Percentiles rank a stretch among this genome's conserved stretches.
Evolutionary conservation across 768 basidiomycete genomes (phyloP).

Genomic region (Suillus paluster): DNA sequence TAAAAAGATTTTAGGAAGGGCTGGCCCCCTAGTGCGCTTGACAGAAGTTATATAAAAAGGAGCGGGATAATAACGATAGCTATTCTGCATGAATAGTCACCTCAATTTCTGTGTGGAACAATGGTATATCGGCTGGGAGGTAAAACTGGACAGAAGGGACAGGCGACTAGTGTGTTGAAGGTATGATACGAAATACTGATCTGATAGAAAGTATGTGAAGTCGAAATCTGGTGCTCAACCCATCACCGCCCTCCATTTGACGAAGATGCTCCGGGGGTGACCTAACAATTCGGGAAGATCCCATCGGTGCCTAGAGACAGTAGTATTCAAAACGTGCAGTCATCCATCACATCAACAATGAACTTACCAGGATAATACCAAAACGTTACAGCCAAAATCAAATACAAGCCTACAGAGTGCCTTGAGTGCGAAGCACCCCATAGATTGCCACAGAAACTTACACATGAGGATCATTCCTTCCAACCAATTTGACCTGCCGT

Average conservation of each 20-base stretch:
- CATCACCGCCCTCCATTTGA: too few species aligned
- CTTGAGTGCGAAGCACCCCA: background rate
- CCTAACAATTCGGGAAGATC: slow-evolving; percentile 1
- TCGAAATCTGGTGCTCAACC: background rate
- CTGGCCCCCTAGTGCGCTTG: background rate
- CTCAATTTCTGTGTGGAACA: too few species aligned
- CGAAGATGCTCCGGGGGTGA: background rate
- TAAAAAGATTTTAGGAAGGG: background rate
- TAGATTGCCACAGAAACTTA: slow-evolving; percentile 25
- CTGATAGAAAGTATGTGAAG: background rate
- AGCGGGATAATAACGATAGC: background rate
- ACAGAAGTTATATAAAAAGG: background rate
- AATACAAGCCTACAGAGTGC: slow-evolving; percentile 48
- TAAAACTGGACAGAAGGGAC: background rate
- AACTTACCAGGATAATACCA: slow-evolving; percentile 56
- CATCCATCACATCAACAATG: too few species aligned
- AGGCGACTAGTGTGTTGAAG: background rate
- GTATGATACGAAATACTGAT: background rate
- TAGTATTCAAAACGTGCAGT: background rate
- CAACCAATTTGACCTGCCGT: slow-evolving; percentile 91
- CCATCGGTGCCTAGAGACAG: background rate
- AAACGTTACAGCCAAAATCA: slow-evolving; percentile 58
- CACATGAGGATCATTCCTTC: slow-evolving; percentile 82
- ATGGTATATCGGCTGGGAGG: too few species aligned
- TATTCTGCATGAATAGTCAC: too few species aligned